Base-by-base conservation (phyloP, 257 asterid species). In the Datura wrightii region DNA sequence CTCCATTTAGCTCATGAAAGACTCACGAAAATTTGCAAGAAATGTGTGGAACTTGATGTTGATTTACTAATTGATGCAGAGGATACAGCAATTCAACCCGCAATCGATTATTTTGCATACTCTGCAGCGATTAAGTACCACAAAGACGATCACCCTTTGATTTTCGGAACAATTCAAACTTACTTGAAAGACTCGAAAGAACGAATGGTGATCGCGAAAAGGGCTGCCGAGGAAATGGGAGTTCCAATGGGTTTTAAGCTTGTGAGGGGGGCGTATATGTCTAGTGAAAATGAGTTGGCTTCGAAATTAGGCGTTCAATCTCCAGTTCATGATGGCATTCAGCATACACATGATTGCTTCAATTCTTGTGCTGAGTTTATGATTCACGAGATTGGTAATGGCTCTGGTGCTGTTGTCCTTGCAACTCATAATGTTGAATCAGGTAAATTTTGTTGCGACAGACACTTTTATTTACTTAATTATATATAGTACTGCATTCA, bases 351-450 rank as follows among this genome's bases (percentile, higher is more conserved):
- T 34, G 85, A 53, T 2, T 90, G 94, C 58, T 97, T 79, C 87
- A 84, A 95, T 34, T 80, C 72, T 2, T 97, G 98, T 46, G 90
- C 96, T 0, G 88, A 58, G 4, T 93, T 90, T 78, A 82, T 97
- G 94, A 89, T 97, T 5, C 83, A 91, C 0, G 87, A 91, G 85
- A 88, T 93, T 11, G 84, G 92, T 10, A 71, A 84, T 11, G 94
- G 97, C 48, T 85, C 94, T 1, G 97, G 96, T 0, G 88, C 94
- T 0, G 87, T 89, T 78, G 96, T 97, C 60, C 94, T 97, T 14
- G 99, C 99, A 3, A 97, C 98, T 37, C 99, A 97, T 85, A 97
- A 97, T 24, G 69, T 91, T 14, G 93, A 92, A 24, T 97, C 99
- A 60, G 97, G 98, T 94, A 86, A 46, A 72, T 10, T 5, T 2